Conservation (phyloP, 176 grass and related monocot species). For the Aechmea fasciata region DNA sequence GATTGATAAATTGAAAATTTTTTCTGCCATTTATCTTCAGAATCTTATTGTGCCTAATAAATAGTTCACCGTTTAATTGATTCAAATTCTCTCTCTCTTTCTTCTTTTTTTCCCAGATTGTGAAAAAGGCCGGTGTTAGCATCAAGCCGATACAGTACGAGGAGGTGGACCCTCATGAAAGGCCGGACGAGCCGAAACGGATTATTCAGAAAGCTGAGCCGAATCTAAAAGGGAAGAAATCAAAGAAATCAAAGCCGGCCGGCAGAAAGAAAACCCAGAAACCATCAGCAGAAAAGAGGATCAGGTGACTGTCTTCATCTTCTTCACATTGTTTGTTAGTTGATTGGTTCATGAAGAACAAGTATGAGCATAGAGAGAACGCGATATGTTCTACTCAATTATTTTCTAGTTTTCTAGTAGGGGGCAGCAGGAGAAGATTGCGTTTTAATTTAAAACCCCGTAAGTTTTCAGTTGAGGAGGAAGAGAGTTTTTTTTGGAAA, state of each 20-base stretch:
- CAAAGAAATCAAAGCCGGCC: conserved; percentile 10
- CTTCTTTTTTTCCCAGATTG: conserved; percentile 35
- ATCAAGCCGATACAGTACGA: conserved; percentile 82
- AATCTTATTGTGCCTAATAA: neutral
- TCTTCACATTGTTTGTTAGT: neutral
- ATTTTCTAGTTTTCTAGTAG: too few relatives aligned
- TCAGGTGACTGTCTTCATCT: neutral
- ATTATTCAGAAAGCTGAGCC: conserved; percentile 46
- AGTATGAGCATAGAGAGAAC: neutral
- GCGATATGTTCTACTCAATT: too few relatives aligned
- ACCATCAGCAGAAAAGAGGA: conserved; percentile 7
- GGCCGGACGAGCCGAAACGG: conserved; percentile 52
- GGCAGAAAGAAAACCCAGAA: conserved; percentile 20
- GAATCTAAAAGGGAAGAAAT: conserved; percentile 40
- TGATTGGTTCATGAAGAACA: neutral
- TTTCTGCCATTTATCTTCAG: neutral
- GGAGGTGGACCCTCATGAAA: conserved; percentile 68
- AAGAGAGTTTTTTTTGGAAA: neutral
- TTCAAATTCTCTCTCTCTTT: neutral
- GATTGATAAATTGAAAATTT: neutral
- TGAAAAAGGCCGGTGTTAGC: conserved; percentile 81
- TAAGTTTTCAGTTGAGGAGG: neutral
- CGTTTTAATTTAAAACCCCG: neutral
- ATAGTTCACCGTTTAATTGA: neutral
- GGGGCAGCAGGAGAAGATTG: too few relatives aligned